These are phyloP conservation scores for Metschnikowia reukaufii DNA, from an alignment of 805 yeast species.

Conservation along the genomic window DNA sequence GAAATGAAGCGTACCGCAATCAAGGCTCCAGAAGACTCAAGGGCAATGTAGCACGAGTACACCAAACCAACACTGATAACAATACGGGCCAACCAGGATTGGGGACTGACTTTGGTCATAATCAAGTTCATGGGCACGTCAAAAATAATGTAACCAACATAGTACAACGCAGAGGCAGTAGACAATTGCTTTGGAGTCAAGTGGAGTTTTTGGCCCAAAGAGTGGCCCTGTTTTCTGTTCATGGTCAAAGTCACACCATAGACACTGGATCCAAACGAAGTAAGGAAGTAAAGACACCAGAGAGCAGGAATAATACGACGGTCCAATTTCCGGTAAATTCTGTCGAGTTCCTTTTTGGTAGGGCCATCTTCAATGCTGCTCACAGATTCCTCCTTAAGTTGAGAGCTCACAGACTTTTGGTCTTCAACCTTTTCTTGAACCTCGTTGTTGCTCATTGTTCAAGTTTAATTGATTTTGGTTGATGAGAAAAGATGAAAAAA, in stretches of 20 bases:
- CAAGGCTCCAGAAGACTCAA: conserved; percentile 56
- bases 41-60: conserved; percentile 68
- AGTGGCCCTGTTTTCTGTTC: conserved; percentile 64
- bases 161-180: conserved; percentile 77
- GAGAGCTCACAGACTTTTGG: conserved; percentile 5
- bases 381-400: conserved; percentile 13
- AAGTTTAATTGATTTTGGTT: background rate
- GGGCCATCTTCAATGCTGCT: conserved; percentile 2
- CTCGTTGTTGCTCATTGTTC: conserved; percentile 3
- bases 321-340: conserved; percentile 63
- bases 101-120: conserved; percentile 84
- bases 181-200: conserved; percentile 60
- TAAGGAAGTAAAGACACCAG: conserved; percentile 75
- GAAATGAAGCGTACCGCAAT: conserved; percentile 70
- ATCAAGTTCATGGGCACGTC: conserved; percentile 86
- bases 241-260: conserved; percentile 80
- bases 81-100: conserved; percentile 79
- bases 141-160: conserved; percentile 79
- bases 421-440: conserved; percentile 4
- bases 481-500: no score
- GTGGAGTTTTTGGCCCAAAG: conserved; percentile 51
- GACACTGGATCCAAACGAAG: conserved; percentile 75
- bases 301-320: conserved; percentile 75
- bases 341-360: conserved; percentile 39
- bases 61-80: conserved; percentile 76